These are phyloP conservation scores for Crinitomyces ghanaensis DNA, from an alignment of 805 yeast species.

Conservation along the genomic window DNA sequence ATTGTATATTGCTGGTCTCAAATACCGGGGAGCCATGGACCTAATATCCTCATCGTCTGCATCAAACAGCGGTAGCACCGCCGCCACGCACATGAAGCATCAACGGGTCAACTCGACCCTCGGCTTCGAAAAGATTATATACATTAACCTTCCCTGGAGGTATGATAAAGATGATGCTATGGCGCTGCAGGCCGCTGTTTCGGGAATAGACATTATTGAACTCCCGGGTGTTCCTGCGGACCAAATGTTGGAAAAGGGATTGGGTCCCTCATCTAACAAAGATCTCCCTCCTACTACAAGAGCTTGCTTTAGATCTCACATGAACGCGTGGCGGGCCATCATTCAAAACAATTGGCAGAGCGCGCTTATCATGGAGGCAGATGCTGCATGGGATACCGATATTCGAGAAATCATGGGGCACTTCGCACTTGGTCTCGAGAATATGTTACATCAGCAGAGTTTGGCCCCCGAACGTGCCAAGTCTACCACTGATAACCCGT, in stretches of 20 bases:
- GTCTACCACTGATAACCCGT: slow-evolving; percentile 9
- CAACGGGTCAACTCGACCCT: slow-evolving; percentile 8
- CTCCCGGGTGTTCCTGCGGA: slow-evolving; percentile 1
- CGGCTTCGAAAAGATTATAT: slow-evolving; percentile 10
- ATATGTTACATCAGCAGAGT: background rate
- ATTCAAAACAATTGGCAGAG: slow-evolving; percentile 8
- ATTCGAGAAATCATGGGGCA: slow-evolving; percentile 3
- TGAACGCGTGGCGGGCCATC: slow-evolving; percentile 10
- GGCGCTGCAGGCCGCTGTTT: slow-evolving; percentile 8
- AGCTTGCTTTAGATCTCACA: slow-evolving; percentile 12
- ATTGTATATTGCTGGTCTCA: too few species aligned
- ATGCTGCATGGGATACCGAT: slow-evolving; percentile 13
- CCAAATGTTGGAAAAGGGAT: slow-evolving; percentile 2
- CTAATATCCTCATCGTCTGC: too few species aligned
- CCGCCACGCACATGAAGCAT: too few species aligned
- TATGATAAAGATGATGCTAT: slow-evolving; percentile 12
- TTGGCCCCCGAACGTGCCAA: too few species aligned
- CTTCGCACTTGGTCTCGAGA: background rate
- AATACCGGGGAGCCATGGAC: too few species aligned
- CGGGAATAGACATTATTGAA: slow-evolving; percentile 5
- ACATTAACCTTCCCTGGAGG: slow-evolving; percentile 7
- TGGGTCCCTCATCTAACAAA: background rate
- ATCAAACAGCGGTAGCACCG: too few species aligned
- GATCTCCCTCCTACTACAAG: slow-evolving; percentile 7
- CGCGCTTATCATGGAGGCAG: slow-evolving; percentile 10